Conservation (phyloP, 108 stramenopile genomes). For the Cyclotella choctawhatcheeana region DNA sequence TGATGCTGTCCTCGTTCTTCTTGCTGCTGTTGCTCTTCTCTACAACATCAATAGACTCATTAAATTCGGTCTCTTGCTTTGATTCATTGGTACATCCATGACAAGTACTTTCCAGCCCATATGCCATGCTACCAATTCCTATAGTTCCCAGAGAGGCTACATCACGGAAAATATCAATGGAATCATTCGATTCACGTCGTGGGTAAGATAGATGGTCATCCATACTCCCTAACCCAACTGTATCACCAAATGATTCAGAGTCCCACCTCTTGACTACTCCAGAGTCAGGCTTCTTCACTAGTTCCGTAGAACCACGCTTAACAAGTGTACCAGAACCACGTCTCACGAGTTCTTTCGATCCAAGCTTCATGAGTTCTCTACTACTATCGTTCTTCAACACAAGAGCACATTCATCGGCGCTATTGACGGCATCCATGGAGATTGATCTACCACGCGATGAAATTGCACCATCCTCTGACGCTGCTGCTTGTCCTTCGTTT, state of each 20-base stretch:
- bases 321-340: too few species aligned
- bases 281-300: too few species aligned
- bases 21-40: background rate
- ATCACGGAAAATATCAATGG: constrained; percentile 4
- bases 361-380: background rate
- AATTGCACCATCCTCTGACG: background rate
- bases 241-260: background rate
- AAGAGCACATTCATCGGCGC: background rate
- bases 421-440: background rate
- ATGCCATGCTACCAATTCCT: background rate
- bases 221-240: background rate
- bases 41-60: background rate
- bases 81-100: background rate
- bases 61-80: background rate
- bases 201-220: background rate
- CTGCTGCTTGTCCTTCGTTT: background rate
- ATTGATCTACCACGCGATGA: background rate
- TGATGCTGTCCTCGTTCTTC: background rate
- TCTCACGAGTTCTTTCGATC: background rate
- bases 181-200: background rate
- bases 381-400: background rate
- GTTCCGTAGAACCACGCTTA: too few species aligned
- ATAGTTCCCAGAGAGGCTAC: background rate
- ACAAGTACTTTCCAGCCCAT: background rate
- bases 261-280: background rate